phyloP scores from a whole-genome alignment of 2,329 filamentous ascomycete species.

The Aspergillaceae sp. region DNA sequence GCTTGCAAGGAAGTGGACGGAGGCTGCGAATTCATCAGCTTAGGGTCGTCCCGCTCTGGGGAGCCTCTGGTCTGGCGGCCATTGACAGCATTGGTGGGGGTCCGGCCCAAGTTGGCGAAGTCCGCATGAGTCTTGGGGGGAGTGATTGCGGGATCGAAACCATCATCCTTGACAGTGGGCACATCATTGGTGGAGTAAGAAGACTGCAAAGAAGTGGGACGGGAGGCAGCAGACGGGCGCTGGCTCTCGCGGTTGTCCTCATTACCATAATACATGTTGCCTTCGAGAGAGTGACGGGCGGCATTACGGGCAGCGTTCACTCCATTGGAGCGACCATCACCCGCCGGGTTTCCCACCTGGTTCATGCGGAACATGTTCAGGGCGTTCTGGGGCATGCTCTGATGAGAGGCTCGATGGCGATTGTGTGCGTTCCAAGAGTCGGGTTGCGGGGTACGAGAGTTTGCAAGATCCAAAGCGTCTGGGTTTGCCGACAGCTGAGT shows the following conservation, averaged over 20 bases:
- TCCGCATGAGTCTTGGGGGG: conserved; percentile 53
- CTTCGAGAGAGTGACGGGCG: conserved; percentile 39
- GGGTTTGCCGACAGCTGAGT: conserved; percentile 70
- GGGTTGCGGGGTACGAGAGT: conserved; percentile 57
- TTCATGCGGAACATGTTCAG: conserved; percentile 35
- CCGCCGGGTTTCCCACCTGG: conserved; percentile 21
- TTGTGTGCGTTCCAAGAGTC: conserved; percentile 58
- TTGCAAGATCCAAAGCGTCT: conserved; percentile 69
- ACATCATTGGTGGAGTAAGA: conserved; percentile 89
- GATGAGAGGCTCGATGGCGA: conserved; percentile 58
- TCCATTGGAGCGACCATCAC: conserved; percentile 17
- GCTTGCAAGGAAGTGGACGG: conserved; percentile 69
- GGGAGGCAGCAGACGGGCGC: conserved; percentile 25
- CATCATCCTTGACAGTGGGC: conserved; percentile 68
- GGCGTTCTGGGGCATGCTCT: conserved; percentile 51
- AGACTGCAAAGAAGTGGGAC: conserved; percentile 53
- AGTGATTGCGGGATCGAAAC: conserved; percentile 37
- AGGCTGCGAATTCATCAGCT: conserved; percentile 45
- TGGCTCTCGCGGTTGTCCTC: conserved; percentile 19
- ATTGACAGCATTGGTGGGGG: conserved; percentile 57
- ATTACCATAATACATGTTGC: conserved; percentile 29
- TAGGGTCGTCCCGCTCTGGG: conserved; percentile 39
- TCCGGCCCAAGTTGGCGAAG: conserved; percentile 72
- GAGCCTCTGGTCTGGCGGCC: conserved; percentile 49
- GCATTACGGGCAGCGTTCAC: conserved; percentile 28